Evolutionary conservation across 1,139 yeast species (phyloP).

Genomic region (Saccharomyces hybrid): DNA sequence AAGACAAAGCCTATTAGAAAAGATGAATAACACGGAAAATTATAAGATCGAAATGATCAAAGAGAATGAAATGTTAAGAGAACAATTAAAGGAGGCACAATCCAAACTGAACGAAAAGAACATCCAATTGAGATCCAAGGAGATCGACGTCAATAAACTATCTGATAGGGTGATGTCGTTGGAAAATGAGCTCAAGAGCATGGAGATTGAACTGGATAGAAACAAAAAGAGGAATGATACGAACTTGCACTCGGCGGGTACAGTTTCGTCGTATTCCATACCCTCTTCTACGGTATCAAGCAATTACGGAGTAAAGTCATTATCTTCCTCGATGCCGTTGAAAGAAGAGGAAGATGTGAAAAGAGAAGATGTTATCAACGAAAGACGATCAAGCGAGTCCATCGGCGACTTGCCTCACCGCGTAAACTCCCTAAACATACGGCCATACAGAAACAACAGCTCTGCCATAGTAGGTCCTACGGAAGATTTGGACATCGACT

Average conservation of each 20-base stretch:
- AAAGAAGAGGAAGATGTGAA: background rate
- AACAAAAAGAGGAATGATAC: background rate
- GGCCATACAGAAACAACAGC: constrained; percentile 2
- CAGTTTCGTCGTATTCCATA: background rate
- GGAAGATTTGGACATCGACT: constrained; percentile 3
- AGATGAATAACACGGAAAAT: constrained; percentile 14
- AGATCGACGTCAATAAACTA: constrained; percentile 17
- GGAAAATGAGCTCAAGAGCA: constrained; percentile 13
- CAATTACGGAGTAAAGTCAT: background rate
- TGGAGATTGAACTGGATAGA: background rate
- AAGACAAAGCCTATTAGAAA: constrained; percentile 31
- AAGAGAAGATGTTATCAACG: background rate
- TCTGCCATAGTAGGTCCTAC: constrained; percentile 3
- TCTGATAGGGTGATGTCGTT: constrained; percentile 18
- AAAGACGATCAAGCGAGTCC: background rate
- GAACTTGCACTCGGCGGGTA: background rate
- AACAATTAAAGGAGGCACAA: constrained; percentile 33
- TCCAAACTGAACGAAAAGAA: constrained; percentile 16
- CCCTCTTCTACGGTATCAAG: background rate
- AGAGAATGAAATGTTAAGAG: constrained; percentile 40
- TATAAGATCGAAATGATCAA: constrained; percentile 37
- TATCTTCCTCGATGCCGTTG: background rate
- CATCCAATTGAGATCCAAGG: constrained; percentile 19
- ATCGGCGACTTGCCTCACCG: constrained; percentile 3
- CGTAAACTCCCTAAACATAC: constrained; percentile 3